Conservation (phyloP, 1,139 yeast genomes). For the Saccharomycopsis hybrid region DNA sequence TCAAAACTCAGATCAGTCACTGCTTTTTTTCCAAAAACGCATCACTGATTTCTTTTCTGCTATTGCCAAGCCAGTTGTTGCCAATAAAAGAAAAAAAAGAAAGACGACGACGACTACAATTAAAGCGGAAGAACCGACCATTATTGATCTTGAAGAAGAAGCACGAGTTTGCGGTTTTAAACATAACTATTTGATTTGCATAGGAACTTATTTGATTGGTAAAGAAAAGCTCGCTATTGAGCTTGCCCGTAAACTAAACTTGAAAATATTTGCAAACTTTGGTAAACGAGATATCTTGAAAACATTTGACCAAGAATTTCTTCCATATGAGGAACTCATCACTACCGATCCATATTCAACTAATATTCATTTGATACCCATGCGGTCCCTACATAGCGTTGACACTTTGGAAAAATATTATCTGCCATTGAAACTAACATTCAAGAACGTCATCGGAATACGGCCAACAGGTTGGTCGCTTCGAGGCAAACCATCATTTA, state of each 20-base stretch:
- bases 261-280: constrained; percentile 46
- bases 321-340: constrained; percentile 27
- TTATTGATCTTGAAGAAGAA: neutral
- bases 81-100: neutral
- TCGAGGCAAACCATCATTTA: constrained; percentile 20
- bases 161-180: constrained; percentile 1
- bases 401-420: constrained; percentile 42
- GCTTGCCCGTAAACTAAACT: constrained; percentile 49
- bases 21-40: constrained; percentile 30
- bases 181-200: constrained; percentile 48
- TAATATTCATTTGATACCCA: constrained; percentile 65
- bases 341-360: constrained; percentile 42
- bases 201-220: constrained; percentile 92
- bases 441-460: constrained; percentile 55
- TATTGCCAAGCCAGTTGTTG: constrained; percentile 26
- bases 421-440: constrained; percentile 40
- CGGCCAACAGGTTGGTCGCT: constrained; percentile 90
- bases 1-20: constrained; percentile 24
- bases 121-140: neutral
- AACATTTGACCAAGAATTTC: constrained; percentile 29
- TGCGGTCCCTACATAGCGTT: constrained; percentile 42
- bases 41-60: constrained; percentile 36
- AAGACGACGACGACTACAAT: neutral
- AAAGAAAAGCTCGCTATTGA: constrained; percentile 77
- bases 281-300: constrained; percentile 44